These are phyloP conservation scores for Diospyros kaki DNA, from an alignment of 148 eudicot genomes.

Conservation along the genomic window DNA sequence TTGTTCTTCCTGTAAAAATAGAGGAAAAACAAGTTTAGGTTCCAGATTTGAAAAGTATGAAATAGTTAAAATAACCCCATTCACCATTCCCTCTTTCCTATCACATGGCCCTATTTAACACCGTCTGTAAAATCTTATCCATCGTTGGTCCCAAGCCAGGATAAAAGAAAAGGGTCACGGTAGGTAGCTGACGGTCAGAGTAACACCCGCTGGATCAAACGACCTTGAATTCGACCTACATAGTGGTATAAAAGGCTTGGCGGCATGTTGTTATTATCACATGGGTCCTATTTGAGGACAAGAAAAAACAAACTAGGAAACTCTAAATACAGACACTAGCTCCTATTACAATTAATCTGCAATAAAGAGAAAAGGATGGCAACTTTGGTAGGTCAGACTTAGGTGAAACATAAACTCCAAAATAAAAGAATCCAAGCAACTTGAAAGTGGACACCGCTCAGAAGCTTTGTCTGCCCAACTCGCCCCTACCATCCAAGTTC, in stretches of 20 bases:
- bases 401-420: slow-evolving; percentile 1
- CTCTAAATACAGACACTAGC: neutral
- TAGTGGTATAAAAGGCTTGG: too few species aligned
- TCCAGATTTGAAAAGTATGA: neutral
- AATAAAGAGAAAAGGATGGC: neutral
- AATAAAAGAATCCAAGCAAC: neutral
- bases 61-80: too few species aligned
- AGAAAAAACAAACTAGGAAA: neutral
- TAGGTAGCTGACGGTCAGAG: too few species aligned
- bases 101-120: neutral
- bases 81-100: neutral
- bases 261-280: too few species aligned
- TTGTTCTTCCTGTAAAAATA: slow-evolving; percentile 7
- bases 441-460: neutral
- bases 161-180: too few species aligned
- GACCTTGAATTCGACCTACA: too few species aligned
- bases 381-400: slow-evolving; percentile 4
- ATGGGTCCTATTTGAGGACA: neutral
- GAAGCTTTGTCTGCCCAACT: neutral
- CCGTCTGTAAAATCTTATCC: too few species aligned
- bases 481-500: neutral
- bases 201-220: too few species aligned
- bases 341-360: neutral
- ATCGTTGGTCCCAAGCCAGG: too few species aligned
- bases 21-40: slow-evolving; percentile 1